Evolutionary conservation across 2,329 filamentous ascomycete genomes (phyloP).

Genomic region (Aspergillus uvarum): DNA sequence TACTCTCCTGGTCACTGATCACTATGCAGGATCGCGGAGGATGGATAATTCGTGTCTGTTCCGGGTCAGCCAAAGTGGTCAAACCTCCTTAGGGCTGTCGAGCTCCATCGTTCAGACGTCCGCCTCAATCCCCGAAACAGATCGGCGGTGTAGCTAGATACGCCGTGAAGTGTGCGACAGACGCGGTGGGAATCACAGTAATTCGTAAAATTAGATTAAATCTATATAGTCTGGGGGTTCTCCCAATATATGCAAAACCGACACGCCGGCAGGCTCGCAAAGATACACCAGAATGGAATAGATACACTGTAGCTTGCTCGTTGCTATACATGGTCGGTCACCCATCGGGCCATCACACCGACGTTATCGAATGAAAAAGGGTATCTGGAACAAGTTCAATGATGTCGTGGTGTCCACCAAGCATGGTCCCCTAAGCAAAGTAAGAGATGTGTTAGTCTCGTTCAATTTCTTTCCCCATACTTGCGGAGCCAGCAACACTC

Average conservation of each 20-base stretch:
- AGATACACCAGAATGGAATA: neutral
- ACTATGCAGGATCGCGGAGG: too few species aligned
- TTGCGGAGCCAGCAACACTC: neutral
- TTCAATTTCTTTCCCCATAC: neutral
- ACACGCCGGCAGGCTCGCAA: neutral
- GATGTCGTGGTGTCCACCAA: neutral
- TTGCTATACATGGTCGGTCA: conserved; percentile 4
- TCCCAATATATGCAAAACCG: conserved; percentile 1
- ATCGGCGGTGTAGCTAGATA: neutral
- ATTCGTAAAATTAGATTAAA: conserved; percentile 5
- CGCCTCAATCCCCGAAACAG: neutral
- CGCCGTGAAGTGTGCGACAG: neutral
- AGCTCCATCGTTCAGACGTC: neutral
- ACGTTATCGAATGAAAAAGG: neutral
- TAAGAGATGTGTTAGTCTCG: neutral
- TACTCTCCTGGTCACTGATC: too few species aligned
- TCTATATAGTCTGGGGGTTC: neutral
- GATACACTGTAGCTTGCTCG: conserved; percentile 1
- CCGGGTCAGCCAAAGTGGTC: neutral
- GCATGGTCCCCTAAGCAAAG: neutral
- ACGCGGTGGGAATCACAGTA: neutral
- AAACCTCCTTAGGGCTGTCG: neutral
- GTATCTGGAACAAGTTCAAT: neutral
- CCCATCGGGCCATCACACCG: neutral
- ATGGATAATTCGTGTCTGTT: neutral